phyloP scores from a whole-genome alignment of 1,284 basidiomycete species.

The Microbotryum violaceum region DNA sequence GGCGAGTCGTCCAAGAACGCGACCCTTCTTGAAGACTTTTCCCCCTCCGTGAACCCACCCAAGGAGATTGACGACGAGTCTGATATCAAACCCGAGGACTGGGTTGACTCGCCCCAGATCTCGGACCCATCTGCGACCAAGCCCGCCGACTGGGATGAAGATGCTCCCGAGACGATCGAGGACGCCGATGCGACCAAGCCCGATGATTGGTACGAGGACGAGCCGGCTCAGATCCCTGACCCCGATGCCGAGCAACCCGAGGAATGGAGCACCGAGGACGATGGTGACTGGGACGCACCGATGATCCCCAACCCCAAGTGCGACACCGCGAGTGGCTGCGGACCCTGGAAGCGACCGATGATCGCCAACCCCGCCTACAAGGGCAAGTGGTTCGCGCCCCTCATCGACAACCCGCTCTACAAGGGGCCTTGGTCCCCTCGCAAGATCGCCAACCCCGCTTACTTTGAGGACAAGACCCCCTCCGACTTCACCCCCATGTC shows the following conservation, averaged over 20 bases:
- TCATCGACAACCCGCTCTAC: constrained; percentile 95
- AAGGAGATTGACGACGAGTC: constrained; percentile 62
- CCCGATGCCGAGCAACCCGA: constrained; percentile 83
- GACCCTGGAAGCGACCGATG: constrained; percentile 77
- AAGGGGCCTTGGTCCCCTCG: constrained; percentile 90
- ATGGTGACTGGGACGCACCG: constrained; percentile 95
- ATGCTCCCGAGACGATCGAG: constrained; percentile 78
- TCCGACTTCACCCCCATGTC: constrained; percentile 66
- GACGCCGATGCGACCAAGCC: constrained; percentile 85
- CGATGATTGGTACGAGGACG: constrained; percentile 90
- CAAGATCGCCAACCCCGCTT: constrained; percentile 84
- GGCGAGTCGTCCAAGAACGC: constrained; percentile 71
- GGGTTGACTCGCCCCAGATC: constrained; percentile 82
- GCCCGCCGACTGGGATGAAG: constrained; percentile 95
- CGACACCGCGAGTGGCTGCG: constrained; percentile 82
- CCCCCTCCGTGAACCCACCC: constrained; percentile 85
- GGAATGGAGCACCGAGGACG: constrained; percentile 99
- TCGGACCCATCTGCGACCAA: constrained; percentile 37
- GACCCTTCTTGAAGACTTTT: constrained; percentile 85
- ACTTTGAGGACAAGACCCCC: constrained; percentile 80
- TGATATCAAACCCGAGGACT: constrained; percentile 56
- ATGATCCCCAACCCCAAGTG: constrained; percentile 59
- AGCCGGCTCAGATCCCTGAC: constrained; percentile 73
- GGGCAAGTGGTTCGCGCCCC: constrained; percentile 91
- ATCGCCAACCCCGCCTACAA: constrained; percentile 69